Percentiles rank a stretch among this genome's conserved stretches.
phyloP scores from a whole-genome alignment of 805 yeast species.

The Monosporozyma solicola region DNA sequence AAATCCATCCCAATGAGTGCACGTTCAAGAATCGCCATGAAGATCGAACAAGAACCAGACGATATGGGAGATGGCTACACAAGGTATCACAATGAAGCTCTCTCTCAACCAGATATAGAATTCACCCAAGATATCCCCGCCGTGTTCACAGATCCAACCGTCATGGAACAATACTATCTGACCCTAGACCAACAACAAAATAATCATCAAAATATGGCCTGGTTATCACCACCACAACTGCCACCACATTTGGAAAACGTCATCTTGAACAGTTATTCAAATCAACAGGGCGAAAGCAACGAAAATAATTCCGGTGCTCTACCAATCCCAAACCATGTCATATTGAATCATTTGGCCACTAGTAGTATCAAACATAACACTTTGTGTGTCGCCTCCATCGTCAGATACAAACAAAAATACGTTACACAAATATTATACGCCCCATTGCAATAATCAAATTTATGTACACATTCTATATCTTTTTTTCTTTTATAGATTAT shows the following conservation, averaged over 20 bases:
- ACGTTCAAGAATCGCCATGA: conserved; percentile 44
- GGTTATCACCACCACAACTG: conserved; percentile 85
- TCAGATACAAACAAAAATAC: conserved; percentile 79
- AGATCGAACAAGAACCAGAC: conserved; percentile 34
- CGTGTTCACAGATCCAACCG: conserved; percentile 74
- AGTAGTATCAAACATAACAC: conserved; percentile 91
- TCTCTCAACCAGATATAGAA: conserved; percentile 18
- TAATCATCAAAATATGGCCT: conserved; percentile 47
- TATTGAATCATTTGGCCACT: conserved; percentile 89
- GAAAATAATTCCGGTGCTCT: conserved; percentile 83
- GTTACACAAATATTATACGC: conserved; percentile 89
- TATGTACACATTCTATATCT: background rate
- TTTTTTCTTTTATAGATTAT: background rate
- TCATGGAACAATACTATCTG: conserved; percentile 76
- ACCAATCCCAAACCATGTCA: conserved; percentile 92
- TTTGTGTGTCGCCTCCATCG: conserved; percentile 85
- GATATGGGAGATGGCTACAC: conserved; percentile 80
- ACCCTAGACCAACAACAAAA: conserved; percentile 65
- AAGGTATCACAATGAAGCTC: conserved; percentile 60
- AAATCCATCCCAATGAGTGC: conserved; percentile 22
- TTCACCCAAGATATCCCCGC: conserved; percentile 71
- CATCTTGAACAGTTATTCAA: conserved; percentile 63
- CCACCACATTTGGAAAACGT: conserved; percentile 97
- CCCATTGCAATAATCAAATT: conserved; percentile 35
- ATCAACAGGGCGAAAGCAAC: conserved; percentile 21